A percentile compares a stretch with the other conserved stretches of the same genome.
Conservation (phyloP, 495 filamentous ascomycete genomes). For the Aspergillus campestris region DNA sequence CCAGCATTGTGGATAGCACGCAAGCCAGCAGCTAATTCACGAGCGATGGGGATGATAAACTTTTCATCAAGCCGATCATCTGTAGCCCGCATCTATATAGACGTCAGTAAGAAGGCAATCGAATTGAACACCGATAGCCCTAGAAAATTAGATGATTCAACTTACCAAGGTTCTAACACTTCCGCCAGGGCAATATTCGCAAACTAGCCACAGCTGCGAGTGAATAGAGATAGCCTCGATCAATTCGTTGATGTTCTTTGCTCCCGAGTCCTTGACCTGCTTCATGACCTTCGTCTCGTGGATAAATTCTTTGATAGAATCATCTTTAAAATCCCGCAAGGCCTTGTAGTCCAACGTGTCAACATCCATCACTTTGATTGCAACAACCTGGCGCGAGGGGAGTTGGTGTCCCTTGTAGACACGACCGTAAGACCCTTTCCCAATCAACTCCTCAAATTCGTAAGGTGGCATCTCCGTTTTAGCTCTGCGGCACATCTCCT, state of each 20-base stretch:
- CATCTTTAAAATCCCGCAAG: constrained; percentile 61
- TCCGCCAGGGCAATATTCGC: constrained; percentile 90
- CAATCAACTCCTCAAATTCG: constrained; percentile 79
- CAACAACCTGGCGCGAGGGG: constrained; percentile 59
- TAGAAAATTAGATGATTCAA: not conserved
- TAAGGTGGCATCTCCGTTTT: constrained; percentile 51
- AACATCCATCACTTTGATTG: constrained; percentile 94
- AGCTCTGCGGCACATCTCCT: constrained; percentile 41
- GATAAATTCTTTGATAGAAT: constrained; percentile 75
- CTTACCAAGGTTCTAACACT: constrained; percentile 83
- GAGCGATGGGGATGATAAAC: constrained; percentile 81
- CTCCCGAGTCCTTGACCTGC: constrained; percentile 72
- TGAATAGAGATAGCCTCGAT: constrained; percentile 82
- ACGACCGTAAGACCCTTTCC: constrained; percentile 90
- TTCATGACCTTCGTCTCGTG: constrained; percentile 85
- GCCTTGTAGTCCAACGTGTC: constrained; percentile 69
- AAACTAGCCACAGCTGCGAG: constrained; percentile 88
- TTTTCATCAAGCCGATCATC: constrained; percentile 70
- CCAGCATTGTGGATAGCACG: constrained; percentile 83
- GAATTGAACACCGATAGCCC: not conserved
- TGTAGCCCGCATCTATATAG: constrained; percentile 47
- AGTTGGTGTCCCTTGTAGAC: constrained; percentile 73
- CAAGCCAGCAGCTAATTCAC: constrained; percentile 78
- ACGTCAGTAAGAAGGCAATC: not conserved
- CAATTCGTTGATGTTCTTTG: constrained; percentile 84